phyloP scores from a whole-genome alignment of 1,139 yeast species.

The Spathaspora sp. region DNA sequence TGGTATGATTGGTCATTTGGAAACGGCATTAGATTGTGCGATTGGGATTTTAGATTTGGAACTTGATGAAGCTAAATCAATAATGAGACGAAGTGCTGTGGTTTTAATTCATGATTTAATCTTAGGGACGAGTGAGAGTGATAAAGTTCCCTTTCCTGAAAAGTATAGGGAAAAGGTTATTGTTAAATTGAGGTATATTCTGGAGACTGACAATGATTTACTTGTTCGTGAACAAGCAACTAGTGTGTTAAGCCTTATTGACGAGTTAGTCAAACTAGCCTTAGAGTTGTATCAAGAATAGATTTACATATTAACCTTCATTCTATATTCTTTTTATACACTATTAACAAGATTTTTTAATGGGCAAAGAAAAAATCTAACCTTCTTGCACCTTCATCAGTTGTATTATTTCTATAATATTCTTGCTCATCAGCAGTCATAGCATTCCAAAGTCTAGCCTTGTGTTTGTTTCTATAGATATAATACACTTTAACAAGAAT shows the following conservation, averaged over 20 bases:
- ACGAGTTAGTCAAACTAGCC: slow-evolving; percentile 28
- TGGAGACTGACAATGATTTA: slow-evolving; percentile 52
- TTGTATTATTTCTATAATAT: slow-evolving; percentile 42
- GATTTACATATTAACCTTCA: not conserved
- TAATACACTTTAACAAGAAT: slow-evolving; percentile 38
- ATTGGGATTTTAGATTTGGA: slow-evolving; percentile 70
- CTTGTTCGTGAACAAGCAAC: slow-evolving; percentile 60
- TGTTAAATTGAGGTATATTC: slow-evolving; percentile 42
- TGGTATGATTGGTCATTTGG: slow-evolving; percentile 48
- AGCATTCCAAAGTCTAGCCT: slow-evolving; percentile 45
- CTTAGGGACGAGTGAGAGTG: slow-evolving; percentile 39
- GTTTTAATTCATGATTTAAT: slow-evolving; percentile 67
- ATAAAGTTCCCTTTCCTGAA: slow-evolving; percentile 50
- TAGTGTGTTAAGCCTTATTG: slow-evolving; percentile 42
- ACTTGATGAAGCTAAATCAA: slow-evolving; percentile 40
- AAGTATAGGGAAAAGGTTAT: slow-evolving; percentile 44
- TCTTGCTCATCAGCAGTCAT: slow-evolving; percentile 48
- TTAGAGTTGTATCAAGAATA: slow-evolving; percentile 2
- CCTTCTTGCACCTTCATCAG: slow-evolving; percentile 54
- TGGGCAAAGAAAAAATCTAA: slow-evolving; percentile 47
- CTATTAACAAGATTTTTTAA: slow-evolving; percentile 7
- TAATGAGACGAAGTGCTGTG: slow-evolving; percentile 75
- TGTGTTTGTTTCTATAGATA: slow-evolving; percentile 43
- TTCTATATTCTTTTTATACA: not conserved
- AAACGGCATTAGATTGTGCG: slow-evolving; percentile 69